Evolutionary conservation across 805 yeast genomes (phyloP), one percentile per base, ranked within the genome.

Genomic region (Saccharomyces paradoxus): DNA sequence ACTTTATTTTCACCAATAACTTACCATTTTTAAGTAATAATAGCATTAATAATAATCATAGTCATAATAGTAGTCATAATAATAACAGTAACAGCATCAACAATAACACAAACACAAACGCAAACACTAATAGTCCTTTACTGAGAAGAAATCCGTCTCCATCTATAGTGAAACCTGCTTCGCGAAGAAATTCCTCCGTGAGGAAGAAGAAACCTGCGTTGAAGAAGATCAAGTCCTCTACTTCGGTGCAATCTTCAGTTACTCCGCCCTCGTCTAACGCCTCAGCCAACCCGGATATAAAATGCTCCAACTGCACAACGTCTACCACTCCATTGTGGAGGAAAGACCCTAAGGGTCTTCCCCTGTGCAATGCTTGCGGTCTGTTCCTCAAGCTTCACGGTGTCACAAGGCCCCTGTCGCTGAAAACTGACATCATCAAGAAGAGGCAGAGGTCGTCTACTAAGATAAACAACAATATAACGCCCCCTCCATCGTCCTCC

Each of bases 311-410:
- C 70, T 91, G 98, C 70, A 84, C 83, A 60, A 91, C 98, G 0
- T 81, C 77, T 58, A 90, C 92, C 10, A 91, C 98, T 0, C 98
- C 98, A 2, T 69, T 92, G 28, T 92, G 98, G 98, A 76, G 98
- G 62, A 78, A 97, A 53, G 89, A 89, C 64, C 87, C 96, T 0
- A 84, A 83, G 56, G 97, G 97, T 1, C 84, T 87, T 63, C 94
- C 97, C 0, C 73, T 92, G 57, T 91, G 98, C 71, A 91, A 91
- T 69, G 98, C 98, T 0, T 91, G 98, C 73, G 98, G 98, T 0
- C 74, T 92, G 59, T 91, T 91, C 64, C 77, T 87, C 62, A 92
- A 92, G 69, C 75, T 91, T 22, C 97, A 92, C 65, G 98, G 97
- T 8, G 92, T 89, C 3, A 94, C 87, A 56, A 75, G 98, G 54